Evolutionary conservation across 805 yeast species (phyloP).

Genomic region (Huiozyma sinensis): DNA sequence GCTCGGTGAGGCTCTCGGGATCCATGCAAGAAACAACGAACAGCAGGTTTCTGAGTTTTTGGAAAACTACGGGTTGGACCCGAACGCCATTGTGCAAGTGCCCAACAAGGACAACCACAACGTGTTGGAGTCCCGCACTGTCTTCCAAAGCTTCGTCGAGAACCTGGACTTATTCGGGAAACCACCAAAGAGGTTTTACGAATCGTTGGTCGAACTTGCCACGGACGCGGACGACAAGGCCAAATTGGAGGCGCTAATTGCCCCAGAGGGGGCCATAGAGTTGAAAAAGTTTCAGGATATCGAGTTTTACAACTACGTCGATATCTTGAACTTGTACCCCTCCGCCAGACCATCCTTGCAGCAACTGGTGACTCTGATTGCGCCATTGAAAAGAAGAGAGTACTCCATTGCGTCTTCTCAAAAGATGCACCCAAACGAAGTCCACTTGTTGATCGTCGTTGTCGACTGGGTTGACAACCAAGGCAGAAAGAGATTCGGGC

Average conservation of each 20-base stretch:
- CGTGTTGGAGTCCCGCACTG: constrained; percentile 62
- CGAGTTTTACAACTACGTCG: constrained; percentile 71
- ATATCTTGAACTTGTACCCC: constrained; percentile 65
- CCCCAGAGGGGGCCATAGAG: constrained; percentile 74
- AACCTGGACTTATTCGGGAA: constrained; percentile 85
- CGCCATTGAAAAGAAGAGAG: constrained; percentile 92
- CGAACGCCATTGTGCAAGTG: constrained; percentile 56
- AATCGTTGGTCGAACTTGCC: constrained; percentile 65
- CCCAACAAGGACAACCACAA: constrained; percentile 55
- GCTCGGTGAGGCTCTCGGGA: constrained; percentile 94
- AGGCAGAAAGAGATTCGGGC: constrained; percentile 85
- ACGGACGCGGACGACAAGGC: constrained; percentile 56
- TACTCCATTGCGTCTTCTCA: constrained; percentile 97
- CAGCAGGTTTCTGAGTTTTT: constrained; percentile 61
- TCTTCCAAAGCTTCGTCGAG: constrained; percentile 69
- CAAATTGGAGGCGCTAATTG: constrained; percentile 49
- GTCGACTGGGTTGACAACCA: constrained; percentile 88
- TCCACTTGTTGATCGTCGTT: constrained; percentile 85
- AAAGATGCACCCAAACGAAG: constrained; percentile 80
- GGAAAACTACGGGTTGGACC: constrained; percentile 57
- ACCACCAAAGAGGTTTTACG: constrained; percentile 92
- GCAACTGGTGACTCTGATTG: constrained; percentile 60
- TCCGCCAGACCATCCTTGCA: constrained; percentile 69
- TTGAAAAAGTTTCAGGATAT: constrained; percentile 79
- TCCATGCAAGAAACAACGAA: constrained; percentile 77